Percentiles rank a stretch among this genome's conserved stretches.
These are phyloP conservation scores for Pestalotiopsis fici DNA, from an alignment of 2,329 filamentous ascomycete genomes.

Conservation along the genomic window DNA sequence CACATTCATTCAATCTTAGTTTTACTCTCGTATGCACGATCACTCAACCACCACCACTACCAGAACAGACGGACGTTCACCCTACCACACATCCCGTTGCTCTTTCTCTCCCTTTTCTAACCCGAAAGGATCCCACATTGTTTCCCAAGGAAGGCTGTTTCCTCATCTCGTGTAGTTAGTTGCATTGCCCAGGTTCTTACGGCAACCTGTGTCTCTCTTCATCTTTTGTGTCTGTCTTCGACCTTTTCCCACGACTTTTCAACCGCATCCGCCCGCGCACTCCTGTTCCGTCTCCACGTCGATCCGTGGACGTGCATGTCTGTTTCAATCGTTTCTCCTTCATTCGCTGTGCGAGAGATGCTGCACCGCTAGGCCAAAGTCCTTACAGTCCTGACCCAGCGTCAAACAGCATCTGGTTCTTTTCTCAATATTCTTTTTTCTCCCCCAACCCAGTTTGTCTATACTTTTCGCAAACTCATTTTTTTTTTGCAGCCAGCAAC, in stretches of 20 bases:
- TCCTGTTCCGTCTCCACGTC: constrained; percentile 18
- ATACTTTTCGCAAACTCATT: neutral
- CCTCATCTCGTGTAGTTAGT: constrained; percentile 13
- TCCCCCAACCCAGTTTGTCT: neutral
- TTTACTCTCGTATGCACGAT: neutral
- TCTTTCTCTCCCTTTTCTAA: neutral
- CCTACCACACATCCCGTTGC: neutral
- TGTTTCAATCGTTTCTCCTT: constrained; percentile 25
- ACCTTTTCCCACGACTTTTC: neutral
- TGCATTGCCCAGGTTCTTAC: neutral
- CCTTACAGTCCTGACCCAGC: neutral
- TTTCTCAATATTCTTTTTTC: neutral
- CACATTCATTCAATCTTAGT: neutral
- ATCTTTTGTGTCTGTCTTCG: neutral
- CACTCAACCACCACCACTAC: neutral
- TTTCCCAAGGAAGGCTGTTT: neutral
- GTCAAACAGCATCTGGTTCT: neutral
- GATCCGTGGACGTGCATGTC: constrained; percentile 26
- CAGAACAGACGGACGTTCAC: neutral
- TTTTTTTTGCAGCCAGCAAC: neutral
- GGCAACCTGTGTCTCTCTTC: neutral
- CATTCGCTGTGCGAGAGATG: constrained; percentile 14
- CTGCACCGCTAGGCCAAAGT: neutral
- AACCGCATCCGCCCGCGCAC: neutral
- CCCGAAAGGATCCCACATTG: neutral